Percentiles rank a stretch among this genome's conserved stretches.
Evolutionary conservation across 768 basidiomycete genomes (phyloP).

Genomic region (Lanmaoa rubissima): DNA sequence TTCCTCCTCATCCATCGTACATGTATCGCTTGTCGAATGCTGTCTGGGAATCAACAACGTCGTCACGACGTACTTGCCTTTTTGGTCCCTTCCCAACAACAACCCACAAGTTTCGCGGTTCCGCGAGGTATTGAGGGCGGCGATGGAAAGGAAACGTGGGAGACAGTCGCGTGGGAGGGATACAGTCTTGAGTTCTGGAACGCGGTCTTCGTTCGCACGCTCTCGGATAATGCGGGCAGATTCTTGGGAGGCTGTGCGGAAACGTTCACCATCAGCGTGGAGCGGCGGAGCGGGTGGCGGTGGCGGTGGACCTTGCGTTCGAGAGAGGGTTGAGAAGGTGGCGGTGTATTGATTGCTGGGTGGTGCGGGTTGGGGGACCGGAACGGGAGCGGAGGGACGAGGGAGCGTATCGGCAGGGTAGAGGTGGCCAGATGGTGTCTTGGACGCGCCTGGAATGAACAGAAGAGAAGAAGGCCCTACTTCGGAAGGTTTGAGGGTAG

Average conservation of each 20-base stretch:
- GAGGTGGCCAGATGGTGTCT: conserved; percentile 20
- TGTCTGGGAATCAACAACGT: conserved; percentile 87
- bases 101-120: conserved; percentile 89
- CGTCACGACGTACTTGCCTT: conserved; percentile 67
- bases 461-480: conserved; percentile 43
- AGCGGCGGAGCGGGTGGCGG: conserved; percentile 22
- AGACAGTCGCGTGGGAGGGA: conserved; percentile 71
- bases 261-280: conserved; percentile 27
- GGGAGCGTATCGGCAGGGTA: conserved; percentile 38
- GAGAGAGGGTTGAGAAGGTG: conserved; percentile 28
- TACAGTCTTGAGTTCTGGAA: conserved; percentile 57
- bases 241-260: conserved; percentile 34
- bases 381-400: conserved; percentile 30
- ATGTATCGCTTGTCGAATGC: conserved; percentile 86
- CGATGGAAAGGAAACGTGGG: conserved; percentile 73
- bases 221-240: conserved; percentile 35
- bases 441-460: conserved; percentile 38
- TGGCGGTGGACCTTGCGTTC: conserved; percentile 25
- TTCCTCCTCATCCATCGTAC: conserved; percentile 89
- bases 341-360: conserved; percentile 16
- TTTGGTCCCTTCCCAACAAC: conserved; percentile 65
- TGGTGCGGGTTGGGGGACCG: conserved; percentile 7
- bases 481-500: conserved; percentile 33
- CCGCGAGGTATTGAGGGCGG: conserved; percentile 70
- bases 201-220: conserved; percentile 29